A percentile compares a stretch with the other conserved stretches of the same genome.
phyloP scores from a whole-genome alignment of 306 rosid species.

The Rosa persica region DNA sequence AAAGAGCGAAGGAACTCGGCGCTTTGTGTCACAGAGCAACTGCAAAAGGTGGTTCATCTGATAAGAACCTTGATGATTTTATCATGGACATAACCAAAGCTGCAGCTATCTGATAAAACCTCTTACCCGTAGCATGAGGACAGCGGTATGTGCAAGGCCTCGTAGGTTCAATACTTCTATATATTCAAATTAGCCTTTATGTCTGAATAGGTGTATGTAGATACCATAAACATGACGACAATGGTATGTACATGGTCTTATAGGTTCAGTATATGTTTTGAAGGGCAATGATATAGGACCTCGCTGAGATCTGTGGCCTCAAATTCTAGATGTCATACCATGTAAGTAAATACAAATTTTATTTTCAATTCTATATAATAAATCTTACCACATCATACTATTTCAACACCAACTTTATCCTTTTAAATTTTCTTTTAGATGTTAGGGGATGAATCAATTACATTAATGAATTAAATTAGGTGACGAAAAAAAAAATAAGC shows the following conservation, averaged over 20 bases:
- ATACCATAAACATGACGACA: not conserved
- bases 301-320: too few species aligned
- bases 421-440: too few species aligned
- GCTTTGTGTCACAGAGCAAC: constrained; percentile 25
- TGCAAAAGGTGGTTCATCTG: constrained; percentile 37
- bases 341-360: too few species aligned
- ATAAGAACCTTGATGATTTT: constrained; percentile 39
- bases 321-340: too few species aligned
- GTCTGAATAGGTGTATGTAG: not conserved
- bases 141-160: not conserved
- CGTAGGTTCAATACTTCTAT: not conserved
- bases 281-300: too few species aligned
- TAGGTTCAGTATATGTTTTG: not conserved
- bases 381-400: too few species aligned
- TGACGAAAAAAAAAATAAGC: too few species aligned
- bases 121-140: not conserved
- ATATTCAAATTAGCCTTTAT: not conserved
- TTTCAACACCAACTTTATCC: too few species aligned
- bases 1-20: constrained; percentile 21
- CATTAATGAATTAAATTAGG: too few species aligned
- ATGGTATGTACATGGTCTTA: not conserved
- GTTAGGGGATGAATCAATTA: too few species aligned
- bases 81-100: constrained; percentile 30
- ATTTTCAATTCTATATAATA: too few species aligned
- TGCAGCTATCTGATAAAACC: not conserved